These are phyloP conservation scores for Poronia punctata DNA, from an alignment of 495 filamentous ascomycete genomes.

Conservation along the genomic window DNA sequence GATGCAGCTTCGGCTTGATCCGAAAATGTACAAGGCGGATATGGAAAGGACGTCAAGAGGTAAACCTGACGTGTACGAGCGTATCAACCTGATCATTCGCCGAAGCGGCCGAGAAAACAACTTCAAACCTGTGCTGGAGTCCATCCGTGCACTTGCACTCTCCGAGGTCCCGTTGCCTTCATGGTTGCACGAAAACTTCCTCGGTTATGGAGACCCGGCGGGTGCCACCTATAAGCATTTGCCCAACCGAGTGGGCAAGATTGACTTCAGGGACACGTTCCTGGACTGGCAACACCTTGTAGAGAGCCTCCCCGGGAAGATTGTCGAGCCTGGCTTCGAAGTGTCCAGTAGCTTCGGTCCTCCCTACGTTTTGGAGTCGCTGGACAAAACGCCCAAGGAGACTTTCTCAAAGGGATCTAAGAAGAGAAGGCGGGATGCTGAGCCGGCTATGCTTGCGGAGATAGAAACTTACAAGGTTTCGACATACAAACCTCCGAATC, in stretches of 20 bases:
- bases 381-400: conserved; percentile 41
- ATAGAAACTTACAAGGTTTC: conserved; percentile 70
- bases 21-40: conserved; percentile 72
- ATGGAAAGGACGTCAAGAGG: conserved; percentile 54
- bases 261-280: conserved; percentile 93
- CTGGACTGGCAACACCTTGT: conserved; percentile 91
- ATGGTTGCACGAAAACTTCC: conserved; percentile 94
- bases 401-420: conserved; percentile 54
- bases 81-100: conserved; percentile 80
- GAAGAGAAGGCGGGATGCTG: conserved; percentile 74
- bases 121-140: conserved; percentile 89
- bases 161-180: conserved; percentile 79
- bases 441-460: conserved; percentile 49
- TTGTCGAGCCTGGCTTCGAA: conserved; percentile 66
- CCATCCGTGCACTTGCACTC: conserved; percentile 77
- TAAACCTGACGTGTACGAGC: conserved; percentile 72
- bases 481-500: conserved; percentile 86
- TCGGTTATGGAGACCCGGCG: conserved; percentile 90
- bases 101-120: conserved; percentile 90
- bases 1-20: conserved; percentile 76
- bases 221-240: conserved; percentile 80
- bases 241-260: conserved; percentile 62
- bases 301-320: conserved; percentile 78
- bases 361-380: conserved; percentile 72
- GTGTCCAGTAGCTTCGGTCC: conserved; percentile 70